phyloP scores from a whole-genome alignment of 2,329 filamentous ascomycete species.

The Microcyclospora tardicrescens region DNA sequence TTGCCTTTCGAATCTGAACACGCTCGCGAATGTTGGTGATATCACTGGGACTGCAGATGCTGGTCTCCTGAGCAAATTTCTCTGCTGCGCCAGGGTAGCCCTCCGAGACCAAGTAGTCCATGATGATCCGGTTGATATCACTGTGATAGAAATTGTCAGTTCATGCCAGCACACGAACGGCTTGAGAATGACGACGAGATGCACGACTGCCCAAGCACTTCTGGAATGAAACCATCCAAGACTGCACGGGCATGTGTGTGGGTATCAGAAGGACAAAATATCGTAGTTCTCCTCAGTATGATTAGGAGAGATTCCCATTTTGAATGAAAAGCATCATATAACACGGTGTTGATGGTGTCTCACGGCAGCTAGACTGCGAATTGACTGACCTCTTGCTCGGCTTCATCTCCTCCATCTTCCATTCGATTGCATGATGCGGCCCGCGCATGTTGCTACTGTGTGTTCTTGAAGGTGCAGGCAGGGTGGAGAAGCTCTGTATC shows the following conservation, averaged over 20 bases:
- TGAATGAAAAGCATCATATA: constrained; percentile 76
- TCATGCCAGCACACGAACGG: background rate
- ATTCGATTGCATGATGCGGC: constrained; percentile 53
- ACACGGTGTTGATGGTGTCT: constrained; percentile 20
- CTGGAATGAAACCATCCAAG: background rate
- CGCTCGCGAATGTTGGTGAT: constrained; percentile 58
- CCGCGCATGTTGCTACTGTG: too few relatives aligned
- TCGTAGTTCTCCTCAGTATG: constrained; percentile 75
- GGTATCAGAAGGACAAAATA: constrained; percentile 63
- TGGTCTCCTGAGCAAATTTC: constrained; percentile 89
- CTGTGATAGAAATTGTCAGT: constrained; percentile 34
- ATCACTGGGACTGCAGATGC: constrained; percentile 62
- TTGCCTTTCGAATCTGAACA: constrained; percentile 71
- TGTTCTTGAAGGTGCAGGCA: too few relatives aligned
- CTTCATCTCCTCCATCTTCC: constrained; percentile 70
- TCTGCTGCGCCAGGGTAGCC: constrained; percentile 86
- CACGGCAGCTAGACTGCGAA: constrained; percentile 9
- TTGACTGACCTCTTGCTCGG: constrained; percentile 61
- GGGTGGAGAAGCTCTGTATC: too few relatives aligned
- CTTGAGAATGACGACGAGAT: background rate
- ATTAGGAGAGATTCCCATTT: constrained; percentile 99
- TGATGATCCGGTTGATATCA: constrained; percentile 87
- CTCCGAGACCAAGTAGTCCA: constrained; percentile 94
- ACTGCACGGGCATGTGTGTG: background rate
- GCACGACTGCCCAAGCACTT: background rate